Base-by-base conservation (phyloP, 1,284 basidiomycete species). In the Sporisorium exsertum region DNA sequence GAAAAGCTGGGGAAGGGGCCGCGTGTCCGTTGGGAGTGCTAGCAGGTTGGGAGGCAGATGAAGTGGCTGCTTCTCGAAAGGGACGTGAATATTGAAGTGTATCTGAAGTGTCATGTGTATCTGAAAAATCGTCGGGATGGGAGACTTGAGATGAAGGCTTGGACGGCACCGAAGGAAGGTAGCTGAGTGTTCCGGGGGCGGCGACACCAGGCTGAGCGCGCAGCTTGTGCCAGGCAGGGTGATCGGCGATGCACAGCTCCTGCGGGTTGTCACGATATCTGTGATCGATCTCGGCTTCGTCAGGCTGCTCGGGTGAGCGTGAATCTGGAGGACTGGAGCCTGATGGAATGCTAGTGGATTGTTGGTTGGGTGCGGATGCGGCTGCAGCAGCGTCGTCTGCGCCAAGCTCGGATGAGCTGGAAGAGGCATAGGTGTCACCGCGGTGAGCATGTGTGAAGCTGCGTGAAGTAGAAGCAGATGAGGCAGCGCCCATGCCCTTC, bases 171-270 rank as follows among this genome's bases (percentile, higher is more conserved):
- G 72, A 64, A 3, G 74, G 74, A 9, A 77, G 70, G 29, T 70
- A 77, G 56, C 62, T 64, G 22, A 77, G 61, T 5, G 57, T 59
- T 10, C 70, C 74, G 15, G 74, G 74, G 13, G 70, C 65, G 22
- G 74, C 52, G 1, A 64, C 50, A 15, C 57, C 64, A 18, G 67
- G 59, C 35, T 70, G 65, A 3, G 43, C 24, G 22, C 65, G 65
- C 58, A 69, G 20, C 26, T 47, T 66, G 45, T 75, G 50, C 72
- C 72, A 75, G 18, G 67, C 72, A 10, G 72, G 72, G 33, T 75
- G 72, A 40, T 70, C 72, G 5, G 59, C 33, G n/a, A 75, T 58
- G 22, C 50, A 64, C 24, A 75, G 56, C 35, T 52, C 56, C 26
- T 70, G 66, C 2, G 72, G 66, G 60, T 69, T 70, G 37, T 66